Conservation (phyloP, 164 flowering plant genomes). For the Sedum album region DNA sequence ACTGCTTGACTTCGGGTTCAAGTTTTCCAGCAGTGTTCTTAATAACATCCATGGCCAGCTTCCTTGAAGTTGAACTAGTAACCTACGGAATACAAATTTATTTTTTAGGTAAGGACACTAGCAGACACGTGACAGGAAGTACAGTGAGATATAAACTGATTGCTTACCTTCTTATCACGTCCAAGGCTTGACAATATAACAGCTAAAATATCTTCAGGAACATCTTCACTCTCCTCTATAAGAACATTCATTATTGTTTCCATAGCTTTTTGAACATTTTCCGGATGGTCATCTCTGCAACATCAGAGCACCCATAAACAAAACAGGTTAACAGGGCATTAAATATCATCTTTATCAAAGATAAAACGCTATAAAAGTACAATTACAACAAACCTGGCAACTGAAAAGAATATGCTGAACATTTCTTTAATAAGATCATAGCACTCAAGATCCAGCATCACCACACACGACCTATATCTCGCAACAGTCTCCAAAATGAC, state of each 20-base stretch:
- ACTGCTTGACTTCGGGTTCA: conserved; percentile 75
- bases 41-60: conserved; percentile 85
- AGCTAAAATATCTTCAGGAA: conserved; percentile 60
- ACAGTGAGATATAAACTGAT: conserved; percentile 10
- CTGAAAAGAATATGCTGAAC: conserved; percentile 69
- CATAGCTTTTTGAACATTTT: conserved; percentile 71
- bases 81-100: conserved; percentile 27
- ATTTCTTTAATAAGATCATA: conserved; percentile 81
- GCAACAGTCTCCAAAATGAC: conserved; percentile 91
- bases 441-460: conserved; percentile 97
- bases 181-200: conserved; percentile 61
- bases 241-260: conserved; percentile 81
- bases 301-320: neutral
- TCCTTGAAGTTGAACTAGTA: conserved; percentile 63
- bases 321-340: neutral
- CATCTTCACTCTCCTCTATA: conserved; percentile 94
- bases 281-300: conserved; percentile 90
- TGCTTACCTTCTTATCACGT: conserved; percentile 56
- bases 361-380: too few species aligned
- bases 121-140: neutral
- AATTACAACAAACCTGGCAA: conserved; percentile 69
- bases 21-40: conserved; percentile 72
- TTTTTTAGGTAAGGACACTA: conserved; percentile 6
- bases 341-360: too few species aligned
- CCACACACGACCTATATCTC: conserved; percentile 92